Conservation (phyloP, 2,329 filamentous ascomycete genomes). For the Elsinoe fawcettii region DNA sequence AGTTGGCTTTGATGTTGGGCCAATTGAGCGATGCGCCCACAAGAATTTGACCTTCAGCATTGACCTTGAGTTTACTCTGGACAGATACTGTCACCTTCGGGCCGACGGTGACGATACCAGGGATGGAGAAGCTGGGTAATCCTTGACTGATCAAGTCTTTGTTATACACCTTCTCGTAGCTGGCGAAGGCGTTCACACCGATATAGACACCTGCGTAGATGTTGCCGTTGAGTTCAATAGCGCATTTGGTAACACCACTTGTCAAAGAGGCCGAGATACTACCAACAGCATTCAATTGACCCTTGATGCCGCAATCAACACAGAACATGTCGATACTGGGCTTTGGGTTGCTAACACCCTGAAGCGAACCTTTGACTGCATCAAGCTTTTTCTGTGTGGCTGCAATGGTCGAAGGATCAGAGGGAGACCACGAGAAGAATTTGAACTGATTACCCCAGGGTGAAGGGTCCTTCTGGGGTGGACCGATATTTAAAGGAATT, state of each 20-base stretch:
- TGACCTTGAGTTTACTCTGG: slow-evolving; percentile 10
- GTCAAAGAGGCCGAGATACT: slow-evolving; percentile 16
- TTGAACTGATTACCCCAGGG: slow-evolving; percentile 17
- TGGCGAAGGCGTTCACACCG: slow-evolving; percentile 18
- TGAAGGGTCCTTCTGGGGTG: slow-evolving; percentile 7
- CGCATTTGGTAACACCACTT: slow-evolving; percentile 16
- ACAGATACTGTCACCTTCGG: slow-evolving; percentile 16
- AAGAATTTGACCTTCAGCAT: slow-evolving; percentile 18
- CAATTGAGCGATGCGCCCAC: slow-evolving; percentile 16
- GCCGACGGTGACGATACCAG: slow-evolving; percentile 16
- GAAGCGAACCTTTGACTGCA: slow-evolving; percentile 13
- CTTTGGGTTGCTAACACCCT: slow-evolving; percentile 16
- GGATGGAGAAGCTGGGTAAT: slow-evolving; percentile 17
- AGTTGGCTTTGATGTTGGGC: slow-evolving; percentile 14
- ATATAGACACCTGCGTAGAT: slow-evolving; percentile 18
- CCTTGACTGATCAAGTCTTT: slow-evolving; percentile 17
- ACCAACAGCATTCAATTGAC: slow-evolving; percentile 15
- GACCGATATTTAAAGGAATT: background rate
- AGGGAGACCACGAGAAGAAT: slow-evolving; percentile 15
- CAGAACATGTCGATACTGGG: slow-evolving; percentile 19
- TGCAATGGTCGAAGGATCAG: slow-evolving; percentile 3
- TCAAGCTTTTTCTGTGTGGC: slow-evolving; percentile 12
- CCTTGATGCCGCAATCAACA: slow-evolving; percentile 18
- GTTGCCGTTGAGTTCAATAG: slow-evolving; percentile 16
- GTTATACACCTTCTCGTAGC: slow-evolving; percentile 16